These are phyloP conservation scores for Eucalyptus rudis DNA, from an alignment of 345 rosid species.

Conservation along the genomic window DNA sequence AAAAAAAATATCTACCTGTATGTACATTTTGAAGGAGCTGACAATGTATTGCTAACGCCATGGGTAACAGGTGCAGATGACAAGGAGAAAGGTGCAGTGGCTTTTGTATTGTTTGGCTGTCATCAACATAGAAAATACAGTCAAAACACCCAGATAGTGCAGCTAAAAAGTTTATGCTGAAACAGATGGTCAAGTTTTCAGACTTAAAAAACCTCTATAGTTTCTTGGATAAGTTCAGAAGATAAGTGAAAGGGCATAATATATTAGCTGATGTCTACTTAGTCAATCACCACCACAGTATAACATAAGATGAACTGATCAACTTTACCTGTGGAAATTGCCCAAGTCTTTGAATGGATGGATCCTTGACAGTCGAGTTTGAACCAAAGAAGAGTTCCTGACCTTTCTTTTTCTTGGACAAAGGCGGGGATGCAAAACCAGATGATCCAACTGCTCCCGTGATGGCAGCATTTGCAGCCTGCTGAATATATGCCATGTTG, in stretches of 20 bases:
- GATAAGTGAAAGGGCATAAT: neutral
- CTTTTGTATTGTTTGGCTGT: slow-evolving; percentile 53
- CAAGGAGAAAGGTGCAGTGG: slow-evolving; percentile 31
- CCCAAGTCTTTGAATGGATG: slow-evolving; percentile 41
- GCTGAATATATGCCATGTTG: slow-evolving; percentile 81
- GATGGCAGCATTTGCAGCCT: slow-evolving; percentile 98
- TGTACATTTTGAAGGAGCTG: slow-evolving; percentile 55
- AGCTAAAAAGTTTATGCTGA: neutral
- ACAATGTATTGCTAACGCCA: slow-evolving; percentile 18
- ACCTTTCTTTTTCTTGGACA: slow-evolving; percentile 74
- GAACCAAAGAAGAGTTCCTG: slow-evolving; percentile 62
- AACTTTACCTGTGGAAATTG: slow-evolving; percentile 62
- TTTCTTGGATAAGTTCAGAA: neutral
- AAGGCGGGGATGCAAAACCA: slow-evolving; percentile 70
- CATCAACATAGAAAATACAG: neutral
- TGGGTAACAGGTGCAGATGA: slow-evolving; percentile 36
- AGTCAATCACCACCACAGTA: neutral
- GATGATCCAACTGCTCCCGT: slow-evolving; percentile 98
- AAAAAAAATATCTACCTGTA: slow-evolving; percentile 45
- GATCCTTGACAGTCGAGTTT: slow-evolving; percentile 34
- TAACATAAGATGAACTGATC: neutral
- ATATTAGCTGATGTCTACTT: neutral
- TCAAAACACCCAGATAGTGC: neutral
- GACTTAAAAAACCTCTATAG: neutral
- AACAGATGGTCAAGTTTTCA: neutral